Evolutionary conservation across 257 asterid genomes (phyloP), one percentile per base, ranked within the genome.

Genomic region (Nicotiana sylvestris): DNA sequence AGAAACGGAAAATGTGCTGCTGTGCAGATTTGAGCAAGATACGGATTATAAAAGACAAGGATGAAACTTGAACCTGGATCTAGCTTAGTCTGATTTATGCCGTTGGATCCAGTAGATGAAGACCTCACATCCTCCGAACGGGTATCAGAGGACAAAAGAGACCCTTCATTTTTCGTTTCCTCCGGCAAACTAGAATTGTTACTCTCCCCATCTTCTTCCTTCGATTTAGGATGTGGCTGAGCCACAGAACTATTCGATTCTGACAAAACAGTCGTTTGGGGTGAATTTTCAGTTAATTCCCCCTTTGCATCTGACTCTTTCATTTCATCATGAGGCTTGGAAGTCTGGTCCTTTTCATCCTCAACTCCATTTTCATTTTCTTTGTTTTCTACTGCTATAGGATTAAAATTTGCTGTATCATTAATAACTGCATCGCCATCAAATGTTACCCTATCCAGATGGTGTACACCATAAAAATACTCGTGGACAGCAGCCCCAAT

Each of bases 401-500:
- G 32, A 49, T 66, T 39, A 17, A 82, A 82, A 55, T 37, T 53
- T 32, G 67, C 46, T 10, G 66, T 39, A 64, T 7, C 37, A 43
- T 32, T 80, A 43, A 6, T 68, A 76, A 21, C 78, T 18, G 7
- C 64, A 81, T 58, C 70, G 35, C 32, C 70, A 43, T 86, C n/a
- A 85, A 39, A 83, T 57, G 81, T 30, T 70, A 78, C 64, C 81
- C 72, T 69, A 56, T 76, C 57, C 13, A 88, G 60, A 81, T 66
- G 86, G 66, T 81, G 87, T 56, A 87, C 84, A 55, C 86, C 88
- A 35, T 90, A 90, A 83, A 92, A 86, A 77, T 91, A 90, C 61
- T 90, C 91, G 70, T 87, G 90, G 81, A 91, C 86, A 0, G 93
- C 86, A 3, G 90, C 66, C 37, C 93, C 95, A 74, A 90, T 70